Base-by-base conservation (phyloP, 225 moss, liverwort and hornwort species). In the Sphagnum tenellum region DNA sequence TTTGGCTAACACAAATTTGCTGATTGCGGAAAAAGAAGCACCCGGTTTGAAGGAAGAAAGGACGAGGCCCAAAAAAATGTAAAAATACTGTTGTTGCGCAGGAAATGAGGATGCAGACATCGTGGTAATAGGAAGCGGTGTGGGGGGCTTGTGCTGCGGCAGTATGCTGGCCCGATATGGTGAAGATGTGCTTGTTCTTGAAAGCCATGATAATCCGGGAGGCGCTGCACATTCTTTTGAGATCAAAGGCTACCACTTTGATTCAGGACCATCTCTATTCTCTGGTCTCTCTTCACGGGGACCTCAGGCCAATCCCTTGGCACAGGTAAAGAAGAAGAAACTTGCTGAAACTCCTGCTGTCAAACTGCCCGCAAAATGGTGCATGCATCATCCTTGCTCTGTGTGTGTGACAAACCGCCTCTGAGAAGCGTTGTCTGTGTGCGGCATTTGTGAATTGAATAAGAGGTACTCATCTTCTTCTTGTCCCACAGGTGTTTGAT, bases 191-290 rank as follows among this genome's bases (percentile, higher is more conserved):
- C 57, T 88, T 58, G 91, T 95, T 63, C 73, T 88, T 67, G 94
- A 95, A 77, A 95, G 94, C 73, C 94, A 95, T 67, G 80, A 88
- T 48, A 73, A 84, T 12, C 88, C 91, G 44, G 91, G 94, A 45
- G 94, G 94, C 69, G 94, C 94, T n/a, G 91, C 94, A 44, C 94
- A 95, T 73, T 92, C 94, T 49, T 95, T 95, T 55, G 77, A 86
- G 47, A 78, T 86, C 59, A 78, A 89, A 69, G 95, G 95, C 59
- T 95, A 77, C 64, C 84, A 95, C 68, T 95, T 95, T 65, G 95
- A 95, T 73, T 95, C 92, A 12, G 95, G 95, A 56, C 95, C 95
- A 10, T 92, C 95, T 51, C 78, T 95, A 1, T 92, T 92, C 48
- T 95, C 95, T 0, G 95, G 95, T 48, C 82, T 95, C 57, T 83